phyloP scores from a whole-genome alignment of 305 asterid species.

The Fraxinus angustifolia region DNA sequence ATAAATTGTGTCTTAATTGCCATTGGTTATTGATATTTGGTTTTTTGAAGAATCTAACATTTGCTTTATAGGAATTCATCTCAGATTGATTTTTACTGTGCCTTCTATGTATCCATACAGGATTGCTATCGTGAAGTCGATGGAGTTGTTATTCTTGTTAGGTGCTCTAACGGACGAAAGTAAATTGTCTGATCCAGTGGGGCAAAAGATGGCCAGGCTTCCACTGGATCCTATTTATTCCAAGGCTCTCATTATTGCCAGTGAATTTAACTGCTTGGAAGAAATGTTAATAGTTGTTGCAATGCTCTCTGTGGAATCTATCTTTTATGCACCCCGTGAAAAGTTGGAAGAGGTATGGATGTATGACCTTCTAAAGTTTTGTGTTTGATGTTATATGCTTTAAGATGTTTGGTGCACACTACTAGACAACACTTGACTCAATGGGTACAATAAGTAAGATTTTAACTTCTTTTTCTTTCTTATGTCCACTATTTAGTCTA shows the following conservation, averaged over 20 bases:
- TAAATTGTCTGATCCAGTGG: slow-evolving; percentile 80
- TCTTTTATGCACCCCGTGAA: slow-evolving; percentile 90
- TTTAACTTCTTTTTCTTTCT: background rate
- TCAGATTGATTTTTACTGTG: background rate
- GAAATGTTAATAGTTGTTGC: slow-evolving; percentile 83
- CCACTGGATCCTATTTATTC: slow-evolving; percentile 90
- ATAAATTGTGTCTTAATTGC: background rate
- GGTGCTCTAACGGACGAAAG: slow-evolving; percentile 84
- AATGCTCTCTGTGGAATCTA: slow-evolving; percentile 91
- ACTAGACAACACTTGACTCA: background rate
- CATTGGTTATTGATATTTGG: background rate
- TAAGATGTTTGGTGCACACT: background rate
- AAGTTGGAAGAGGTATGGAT: slow-evolving; percentile 85
- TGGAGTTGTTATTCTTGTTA: slow-evolving; percentile 76
- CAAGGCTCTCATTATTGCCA: slow-evolving; percentile 86
- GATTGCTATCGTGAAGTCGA: slow-evolving; percentile 75
- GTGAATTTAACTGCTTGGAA: slow-evolving; percentile 77
- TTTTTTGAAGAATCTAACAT: background rate
- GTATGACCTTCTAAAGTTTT: background rate
- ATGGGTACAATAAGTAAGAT: too few relatives aligned
- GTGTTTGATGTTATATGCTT: background rate
- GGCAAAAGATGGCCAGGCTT: slow-evolving; percentile 85
- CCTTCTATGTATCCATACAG: slow-evolving; percentile 40
- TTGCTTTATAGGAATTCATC: background rate
- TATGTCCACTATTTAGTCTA: slow-evolving; percentile 13